phyloP scores from a whole-genome alignment of 177 flowering plant species.

The Tripterygium wilfordii region DNA sequence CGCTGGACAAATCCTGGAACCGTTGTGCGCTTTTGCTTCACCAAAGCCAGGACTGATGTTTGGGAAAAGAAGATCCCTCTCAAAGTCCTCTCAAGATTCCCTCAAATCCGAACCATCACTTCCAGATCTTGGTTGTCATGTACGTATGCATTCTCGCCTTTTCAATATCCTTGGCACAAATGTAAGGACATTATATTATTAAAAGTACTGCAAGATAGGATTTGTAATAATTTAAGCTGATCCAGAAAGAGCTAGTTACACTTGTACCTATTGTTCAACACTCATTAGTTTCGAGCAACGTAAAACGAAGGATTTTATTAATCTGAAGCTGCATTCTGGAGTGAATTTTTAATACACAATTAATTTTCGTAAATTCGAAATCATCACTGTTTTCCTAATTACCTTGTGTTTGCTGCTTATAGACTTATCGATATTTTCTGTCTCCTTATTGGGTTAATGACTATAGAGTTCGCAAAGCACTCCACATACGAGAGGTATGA shows the following conservation, averaged over 20 bases:
- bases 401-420: neutral
- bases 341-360: too few species aligned
- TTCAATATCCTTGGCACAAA: neutral
- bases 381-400: neutral
- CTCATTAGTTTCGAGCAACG: too few species aligned
- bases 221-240: too few species aligned
- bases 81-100: neutral
- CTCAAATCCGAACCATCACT: slow-evolving; percentile 6
- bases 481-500: slow-evolving; percentile 22
- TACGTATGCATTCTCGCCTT: neutral
- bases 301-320: too few species aligned
- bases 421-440: slow-evolving; percentile 21
- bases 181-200: neutral
- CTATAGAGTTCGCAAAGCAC: slow-evolving; percentile 20
- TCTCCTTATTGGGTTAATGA: slow-evolving; percentile 22
- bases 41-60: slow-evolving; percentile 10
- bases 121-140: slow-evolving; percentile 14
- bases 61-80: slow-evolving; percentile 12
- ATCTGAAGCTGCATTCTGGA: slow-evolving; percentile 8
- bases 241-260: too few species aligned
- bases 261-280: too few species aligned
- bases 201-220: too few species aligned
- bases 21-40: slow-evolving; percentile 13
- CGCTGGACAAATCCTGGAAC: slow-evolving; percentile 21
- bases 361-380: neutral